Percentiles rank a stretch among this genome's conserved stretches.
Evolutionary conservation across 2,329 filamentous ascomycete species (phyloP).

Genomic region (Phyllosticta paracitricarpa): DNA sequence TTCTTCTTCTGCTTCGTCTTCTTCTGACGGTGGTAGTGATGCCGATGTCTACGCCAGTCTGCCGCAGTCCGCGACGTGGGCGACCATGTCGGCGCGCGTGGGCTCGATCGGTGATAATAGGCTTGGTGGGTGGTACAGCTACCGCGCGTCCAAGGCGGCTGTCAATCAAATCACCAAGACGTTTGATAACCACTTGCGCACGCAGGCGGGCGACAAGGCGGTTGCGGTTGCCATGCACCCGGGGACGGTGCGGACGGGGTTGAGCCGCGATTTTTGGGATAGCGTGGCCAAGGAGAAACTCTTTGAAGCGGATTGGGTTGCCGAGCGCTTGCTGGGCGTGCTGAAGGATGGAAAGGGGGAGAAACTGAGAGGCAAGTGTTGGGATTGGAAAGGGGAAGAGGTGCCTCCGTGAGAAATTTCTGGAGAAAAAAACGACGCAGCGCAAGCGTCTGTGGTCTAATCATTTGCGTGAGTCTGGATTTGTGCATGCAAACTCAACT

Average conservation of each 20-base stretch:
- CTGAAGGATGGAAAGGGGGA: constrained; percentile 46
- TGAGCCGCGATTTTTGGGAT: constrained; percentile 64
- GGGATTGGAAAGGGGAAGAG: constrained; percentile 31
- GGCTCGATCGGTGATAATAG: constrained; percentile 63
- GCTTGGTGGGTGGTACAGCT: constrained; percentile 72
- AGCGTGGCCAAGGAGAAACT: constrained; percentile 52
- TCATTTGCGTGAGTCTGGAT: background rate
- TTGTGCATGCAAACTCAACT: background rate
- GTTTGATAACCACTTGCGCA: constrained; percentile 57
- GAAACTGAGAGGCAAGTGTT: constrained; percentile 33
- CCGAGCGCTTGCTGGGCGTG: constrained; percentile 53
- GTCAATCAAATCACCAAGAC: constrained; percentile 62
- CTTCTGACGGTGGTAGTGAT: constrained; percentile 8
- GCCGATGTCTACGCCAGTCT: constrained; percentile 19
- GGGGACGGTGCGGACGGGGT: constrained; percentile 66
- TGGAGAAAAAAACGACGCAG: no score
- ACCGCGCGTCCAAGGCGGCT: constrained; percentile 65
- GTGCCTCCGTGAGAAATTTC: constrained; percentile 21
- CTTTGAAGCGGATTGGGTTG: constrained; percentile 57
- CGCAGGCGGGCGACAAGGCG: constrained; percentile 50
- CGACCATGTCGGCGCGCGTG: constrained; percentile 70
- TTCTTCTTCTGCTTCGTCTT: background rate
- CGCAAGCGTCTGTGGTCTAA: no score
- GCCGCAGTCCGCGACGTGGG: constrained; percentile 51
- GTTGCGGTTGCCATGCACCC: constrained; percentile 66